These are phyloP conservation scores for Fragaria vesca DNA, from an alignment of 306 rosid species.

Conservation along the genomic window DNA sequence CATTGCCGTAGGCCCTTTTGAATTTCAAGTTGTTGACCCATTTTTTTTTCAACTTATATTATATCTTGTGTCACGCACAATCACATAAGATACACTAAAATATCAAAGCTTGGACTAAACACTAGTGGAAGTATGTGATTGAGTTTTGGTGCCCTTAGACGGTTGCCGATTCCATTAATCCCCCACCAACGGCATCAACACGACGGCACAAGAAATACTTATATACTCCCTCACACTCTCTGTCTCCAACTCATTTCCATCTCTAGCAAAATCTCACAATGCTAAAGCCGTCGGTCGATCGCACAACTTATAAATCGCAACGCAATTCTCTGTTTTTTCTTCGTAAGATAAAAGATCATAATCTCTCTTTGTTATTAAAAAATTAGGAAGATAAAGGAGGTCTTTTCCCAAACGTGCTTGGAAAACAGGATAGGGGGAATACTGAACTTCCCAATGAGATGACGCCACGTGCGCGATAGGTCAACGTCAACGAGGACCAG, in stretches of 20 bases:
- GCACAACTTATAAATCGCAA: neutral
- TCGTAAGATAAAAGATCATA: too few species aligned
- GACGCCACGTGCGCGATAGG: neutral
- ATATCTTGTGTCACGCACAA: neutral
- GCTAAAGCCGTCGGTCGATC: neutral
- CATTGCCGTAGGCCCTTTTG: neutral
- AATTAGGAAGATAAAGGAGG: neutral
- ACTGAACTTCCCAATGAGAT: neutral
- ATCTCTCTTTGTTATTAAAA: too few species aligned
- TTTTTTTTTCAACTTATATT: neutral
- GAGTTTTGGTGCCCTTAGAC: constrained; percentile 6
- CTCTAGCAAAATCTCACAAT: neutral
- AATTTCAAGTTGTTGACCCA: neutral
- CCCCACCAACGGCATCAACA: constrained; percentile 1
- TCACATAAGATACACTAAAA: constrained; percentile 14
- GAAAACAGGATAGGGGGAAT: neutral
- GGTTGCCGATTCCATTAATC: neutral
- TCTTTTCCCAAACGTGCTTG: neutral
- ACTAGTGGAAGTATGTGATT: neutral
- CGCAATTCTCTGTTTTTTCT: too few species aligned
- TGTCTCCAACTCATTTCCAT: constrained; percentile 2
- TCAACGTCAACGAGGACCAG: neutral
- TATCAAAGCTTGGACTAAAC: neutral
- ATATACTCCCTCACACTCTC: neutral
- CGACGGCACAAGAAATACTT: neutral